Conservation (phyloP, 164 flowering plant species). For the Magnolia officinalis region DNA sequence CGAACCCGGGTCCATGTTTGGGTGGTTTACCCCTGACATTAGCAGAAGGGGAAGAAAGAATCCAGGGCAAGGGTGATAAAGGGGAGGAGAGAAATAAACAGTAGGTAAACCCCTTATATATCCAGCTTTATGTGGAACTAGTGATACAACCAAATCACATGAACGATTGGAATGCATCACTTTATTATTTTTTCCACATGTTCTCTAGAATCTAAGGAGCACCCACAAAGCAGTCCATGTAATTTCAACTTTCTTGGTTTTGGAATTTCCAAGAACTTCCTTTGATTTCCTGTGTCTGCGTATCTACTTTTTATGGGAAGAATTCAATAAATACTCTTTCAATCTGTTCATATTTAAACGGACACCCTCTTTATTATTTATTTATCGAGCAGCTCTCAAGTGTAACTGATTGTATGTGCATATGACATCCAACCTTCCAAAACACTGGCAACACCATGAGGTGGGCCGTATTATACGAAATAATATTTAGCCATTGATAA, state of each 20-base stretch:
- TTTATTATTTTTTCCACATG: conserved; percentile 24
- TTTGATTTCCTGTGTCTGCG: too few species aligned
- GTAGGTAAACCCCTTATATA: conserved; percentile 10
- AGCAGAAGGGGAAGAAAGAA: neutral
- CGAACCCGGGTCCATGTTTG: too few species aligned
- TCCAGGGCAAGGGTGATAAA: conserved; percentile 1
- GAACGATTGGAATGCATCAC: conserved; percentile 38
- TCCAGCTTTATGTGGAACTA: conserved; percentile 20
- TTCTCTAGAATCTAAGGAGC: conserved; percentile 31
- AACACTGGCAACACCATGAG: neutral
- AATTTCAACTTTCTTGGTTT: conserved; percentile 15
- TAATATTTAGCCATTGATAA: neutral
- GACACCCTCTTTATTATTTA: too few species aligned
- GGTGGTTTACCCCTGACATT: neutral
- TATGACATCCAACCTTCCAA: neutral
- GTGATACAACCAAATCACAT: conserved; percentile 26
- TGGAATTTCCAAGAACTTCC: neutral
- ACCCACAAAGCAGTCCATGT: conserved; percentile 27
- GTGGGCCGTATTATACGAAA: too few species aligned
- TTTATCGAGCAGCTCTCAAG: too few species aligned
- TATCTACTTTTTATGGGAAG: too few species aligned
- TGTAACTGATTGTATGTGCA: too few species aligned
- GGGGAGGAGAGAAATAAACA: neutral
- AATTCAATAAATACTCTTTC: too few species aligned
- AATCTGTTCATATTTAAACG: too few species aligned